Conservation (phyloP, 2,329 filamentous ascomycete species). For the Pezicula neosporulosa region DNA sequence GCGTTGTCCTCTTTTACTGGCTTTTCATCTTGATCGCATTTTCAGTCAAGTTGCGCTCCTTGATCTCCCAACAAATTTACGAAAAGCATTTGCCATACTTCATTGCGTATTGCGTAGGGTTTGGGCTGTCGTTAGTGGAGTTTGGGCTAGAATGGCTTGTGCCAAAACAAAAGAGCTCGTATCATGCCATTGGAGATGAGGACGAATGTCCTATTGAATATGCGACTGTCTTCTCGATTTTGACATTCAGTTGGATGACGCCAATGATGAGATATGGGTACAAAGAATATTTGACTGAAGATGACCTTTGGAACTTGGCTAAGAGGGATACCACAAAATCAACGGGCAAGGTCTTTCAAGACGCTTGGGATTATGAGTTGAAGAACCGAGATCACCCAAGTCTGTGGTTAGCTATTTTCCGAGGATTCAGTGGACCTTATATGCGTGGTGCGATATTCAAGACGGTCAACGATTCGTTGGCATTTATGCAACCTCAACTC, state of each 20-base stretch:
- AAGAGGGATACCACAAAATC: constrained; percentile 73
- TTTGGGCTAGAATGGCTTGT: constrained; percentile 68
- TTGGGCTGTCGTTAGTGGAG: constrained; percentile 56
- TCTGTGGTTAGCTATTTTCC: constrained; percentile 82
- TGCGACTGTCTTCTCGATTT: constrained; percentile 85
- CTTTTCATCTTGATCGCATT: constrained; percentile 63
- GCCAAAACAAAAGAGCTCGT: constrained; percentile 65
- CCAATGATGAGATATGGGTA: constrained; percentile 96
- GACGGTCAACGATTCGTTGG: constrained; percentile 77
- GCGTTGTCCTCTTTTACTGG: constrained; percentile 72
- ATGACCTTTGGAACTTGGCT: constrained; percentile 91
- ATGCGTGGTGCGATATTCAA: constrained; percentile 82
- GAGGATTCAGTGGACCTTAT: constrained; percentile 83
- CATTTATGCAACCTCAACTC: constrained; percentile 89
- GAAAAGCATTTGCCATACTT: constrained; percentile 58
- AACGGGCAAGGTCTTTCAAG: constrained; percentile 67
- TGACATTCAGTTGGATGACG: constrained; percentile 99
- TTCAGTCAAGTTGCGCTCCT: constrained; percentile 64
- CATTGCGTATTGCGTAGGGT: constrained; percentile 54
- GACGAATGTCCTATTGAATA: constrained; percentile 76
- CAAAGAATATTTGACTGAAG: constrained; percentile 85
- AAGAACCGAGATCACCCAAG: constrained; percentile 68
- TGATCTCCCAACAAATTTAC: constrained; percentile 59
- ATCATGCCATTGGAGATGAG: constrained; percentile 64
- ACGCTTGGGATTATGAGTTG: constrained; percentile 75